A percentile compares a stretch with the other conserved stretches of the same genome.
Conservation (phyloP, 2,329 filamentous ascomycete genomes). For the Pseudocercospora crystallina region DNA sequence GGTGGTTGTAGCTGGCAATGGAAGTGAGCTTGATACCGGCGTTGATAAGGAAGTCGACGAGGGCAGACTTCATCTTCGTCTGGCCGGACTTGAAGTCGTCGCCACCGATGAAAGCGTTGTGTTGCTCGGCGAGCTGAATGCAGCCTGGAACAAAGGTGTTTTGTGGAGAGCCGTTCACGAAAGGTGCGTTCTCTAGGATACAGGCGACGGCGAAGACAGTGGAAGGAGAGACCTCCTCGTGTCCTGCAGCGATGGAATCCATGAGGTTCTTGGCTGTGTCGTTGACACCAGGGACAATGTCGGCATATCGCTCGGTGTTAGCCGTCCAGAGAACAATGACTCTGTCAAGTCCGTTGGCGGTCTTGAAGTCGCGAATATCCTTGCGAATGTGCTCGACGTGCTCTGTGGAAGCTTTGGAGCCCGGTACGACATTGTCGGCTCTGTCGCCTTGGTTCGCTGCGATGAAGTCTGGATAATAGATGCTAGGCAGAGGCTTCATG, state of each 20-base stretch:
- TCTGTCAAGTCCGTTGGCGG: conserved; percentile 80
- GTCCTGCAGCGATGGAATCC: conserved; percentile 79
- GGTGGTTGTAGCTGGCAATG: conserved; percentile 98
- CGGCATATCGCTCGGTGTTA: conserved; percentile 96
- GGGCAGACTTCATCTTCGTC: conserved; percentile 99
- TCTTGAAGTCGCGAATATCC: conserved; percentile 94
- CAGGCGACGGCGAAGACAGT: conserved; percentile 94
- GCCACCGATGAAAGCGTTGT: conserved; percentile 88
- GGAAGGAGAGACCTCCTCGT: conserved; percentile 90
- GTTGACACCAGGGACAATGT: conserved; percentile 84
- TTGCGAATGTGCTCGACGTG: conserved; percentile 92
- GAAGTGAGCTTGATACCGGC: conserved; percentile 98
- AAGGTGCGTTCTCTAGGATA: conserved; percentile 84
- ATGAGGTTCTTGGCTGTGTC: conserved; percentile 95
- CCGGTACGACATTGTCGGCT: conserved; percentile 84
- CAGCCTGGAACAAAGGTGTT: conserved; percentile 98
- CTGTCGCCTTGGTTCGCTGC: conserved; percentile 97
- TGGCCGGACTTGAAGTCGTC: conserved; percentile 99
- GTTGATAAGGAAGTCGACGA: conserved; percentile 97
- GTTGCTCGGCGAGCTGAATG: conserved; percentile 81
- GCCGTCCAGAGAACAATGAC: conserved; percentile 98
- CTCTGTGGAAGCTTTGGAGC: conserved; percentile 77
- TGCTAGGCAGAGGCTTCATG: conserved; percentile 85
- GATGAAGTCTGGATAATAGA: conserved; percentile 99
- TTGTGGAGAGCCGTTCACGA: conserved; percentile 99